A percentile compares a stretch with the other conserved stretches of the same genome.
Evolutionary conservation across 805 yeast genomes (phyloP).

Genomic region (Sugiyamaella qingdaonensis): DNA sequence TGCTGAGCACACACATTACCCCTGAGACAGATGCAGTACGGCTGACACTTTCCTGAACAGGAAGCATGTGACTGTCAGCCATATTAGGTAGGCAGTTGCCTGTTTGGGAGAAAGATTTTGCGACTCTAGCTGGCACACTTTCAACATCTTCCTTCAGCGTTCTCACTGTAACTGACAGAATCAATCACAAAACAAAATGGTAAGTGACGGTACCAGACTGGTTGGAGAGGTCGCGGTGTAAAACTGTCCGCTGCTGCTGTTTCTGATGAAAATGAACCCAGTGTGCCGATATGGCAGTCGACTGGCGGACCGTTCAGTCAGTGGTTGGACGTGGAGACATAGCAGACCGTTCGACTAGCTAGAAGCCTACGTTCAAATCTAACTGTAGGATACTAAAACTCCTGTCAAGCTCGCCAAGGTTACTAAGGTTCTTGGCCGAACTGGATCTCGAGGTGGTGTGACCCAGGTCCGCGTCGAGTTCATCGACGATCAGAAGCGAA

Average conservation of each 20-base stretch:
- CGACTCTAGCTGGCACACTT: neutral
- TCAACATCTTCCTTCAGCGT: constrained; percentile 1
- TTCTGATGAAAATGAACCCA: no score
- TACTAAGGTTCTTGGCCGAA: constrained; percentile 98
- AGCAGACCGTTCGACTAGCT: no score
- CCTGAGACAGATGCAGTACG: neutral
- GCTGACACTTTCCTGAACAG: neutral
- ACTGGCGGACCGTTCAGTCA: no score
- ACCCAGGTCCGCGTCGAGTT: constrained; percentile 97
- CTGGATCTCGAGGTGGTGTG: constrained; percentile 99
- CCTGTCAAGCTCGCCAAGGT: constrained; percentile 99
- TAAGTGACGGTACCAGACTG: neutral
- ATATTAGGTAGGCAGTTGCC: neutral
- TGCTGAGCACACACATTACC: neutral
- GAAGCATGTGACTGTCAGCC: constrained; percentile 4
- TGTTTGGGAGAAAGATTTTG: neutral
- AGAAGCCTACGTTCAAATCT: neutral
- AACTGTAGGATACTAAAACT: constrained; percentile 38
- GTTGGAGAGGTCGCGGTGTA: no score
- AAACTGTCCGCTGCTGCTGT: no score
- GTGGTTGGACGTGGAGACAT: no score
- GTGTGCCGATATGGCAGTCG: no score
- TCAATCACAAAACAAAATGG: constrained; percentile 7
- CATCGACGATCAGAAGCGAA: constrained; percentile 91
- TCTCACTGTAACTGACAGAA: constrained; percentile 4